Evolutionary conservation across 495 filamentous ascomycete genomes (phyloP).

Genomic region (Penicillium atrosanguineum): DNA sequence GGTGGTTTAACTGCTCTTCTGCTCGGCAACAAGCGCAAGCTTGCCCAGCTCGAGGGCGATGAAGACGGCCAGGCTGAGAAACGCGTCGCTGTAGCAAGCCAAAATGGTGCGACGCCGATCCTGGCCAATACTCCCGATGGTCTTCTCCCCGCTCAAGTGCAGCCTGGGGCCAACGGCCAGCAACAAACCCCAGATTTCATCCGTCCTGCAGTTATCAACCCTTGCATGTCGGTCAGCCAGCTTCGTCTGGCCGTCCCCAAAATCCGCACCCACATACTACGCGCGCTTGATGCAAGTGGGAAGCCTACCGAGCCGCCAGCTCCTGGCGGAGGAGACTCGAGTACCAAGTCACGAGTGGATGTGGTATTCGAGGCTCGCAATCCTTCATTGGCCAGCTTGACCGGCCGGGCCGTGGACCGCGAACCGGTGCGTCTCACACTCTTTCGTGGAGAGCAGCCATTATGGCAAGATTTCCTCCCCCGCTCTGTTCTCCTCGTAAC

Average conservation of each 20-base stretch:
- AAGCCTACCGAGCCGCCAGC: conserved; percentile 46
- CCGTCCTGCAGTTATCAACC: conserved; percentile 81
- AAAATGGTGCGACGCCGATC: conserved; percentile 68
- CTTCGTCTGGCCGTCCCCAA: conserved; percentile 88
- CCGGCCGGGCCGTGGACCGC: conserved; percentile 56
- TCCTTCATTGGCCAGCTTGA: conserved; percentile 55
- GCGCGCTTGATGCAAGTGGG: conserved; percentile 44
- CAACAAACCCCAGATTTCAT: conserved; percentile 81
- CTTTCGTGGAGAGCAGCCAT: conserved; percentile 72
- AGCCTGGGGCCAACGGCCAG: conserved; percentile 54
- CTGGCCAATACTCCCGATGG: conserved; percentile 75
- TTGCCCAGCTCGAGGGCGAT: conserved; percentile 61
- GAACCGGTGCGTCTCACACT: conserved; percentile 83
- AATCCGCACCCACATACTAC: conserved; percentile 72
- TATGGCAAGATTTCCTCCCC: conserved; percentile 95
- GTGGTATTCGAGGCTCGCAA: conserved; percentile 74
- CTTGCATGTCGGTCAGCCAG: conserved; percentile 75
- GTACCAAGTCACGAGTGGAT: conserved; percentile 55
- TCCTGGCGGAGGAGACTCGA: conserved; percentile 51
- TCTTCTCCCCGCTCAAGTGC: conserved; percentile 60
- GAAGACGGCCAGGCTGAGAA: conserved; percentile 68
- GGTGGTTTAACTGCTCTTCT: conserved; percentile 83
- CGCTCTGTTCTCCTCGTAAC: conserved; percentile 79
- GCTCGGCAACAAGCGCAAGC: conserved; percentile 89
- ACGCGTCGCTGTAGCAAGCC: conserved; percentile 51